Conservation (phyloP, 441 rosid species). For the Bruguiera hainesii region DNA sequence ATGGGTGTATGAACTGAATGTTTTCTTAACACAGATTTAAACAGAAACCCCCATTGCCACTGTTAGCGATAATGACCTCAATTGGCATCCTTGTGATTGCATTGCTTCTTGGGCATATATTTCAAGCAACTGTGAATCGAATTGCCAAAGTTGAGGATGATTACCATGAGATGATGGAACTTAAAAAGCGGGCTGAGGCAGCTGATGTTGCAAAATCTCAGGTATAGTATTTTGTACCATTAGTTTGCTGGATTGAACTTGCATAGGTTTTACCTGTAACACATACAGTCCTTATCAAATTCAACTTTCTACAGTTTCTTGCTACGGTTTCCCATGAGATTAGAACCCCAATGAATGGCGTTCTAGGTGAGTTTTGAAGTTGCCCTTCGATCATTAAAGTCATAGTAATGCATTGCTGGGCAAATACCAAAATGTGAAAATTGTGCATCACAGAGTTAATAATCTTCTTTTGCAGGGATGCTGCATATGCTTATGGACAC, state of each 20-base stretch:
- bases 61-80: conserved; percentile 55
- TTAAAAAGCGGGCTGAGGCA: conserved; percentile 75
- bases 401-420: neutral
- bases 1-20: conserved; percentile 12
- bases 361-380: conserved; percentile 63
- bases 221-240: conserved; percentile 36
- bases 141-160: conserved; percentile 87
- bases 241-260: conserved; percentile 15
- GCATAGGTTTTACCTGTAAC: neutral
- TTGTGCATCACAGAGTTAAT: conserved; percentile 6
- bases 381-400: conserved; percentile 3
- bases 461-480: conserved; percentile 60
- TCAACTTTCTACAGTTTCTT: conserved; percentile 62
- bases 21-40: conserved; percentile 56
- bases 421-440: neutral
- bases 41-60: conserved; percentile 77
- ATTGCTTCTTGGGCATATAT: conserved; percentile 65
- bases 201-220: conserved; percentile 96
- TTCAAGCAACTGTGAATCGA: conserved; percentile 71
- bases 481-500: conserved; percentile 88
- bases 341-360: conserved; percentile 97
- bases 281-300: conserved; percentile 18
- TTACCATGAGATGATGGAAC: conserved; percentile 62
- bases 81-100: conserved; percentile 71
- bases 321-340: conserved; percentile 98